Percentiles rank a stretch among this genome's conserved stretches.
phyloP scores from a whole-genome alignment of 306 rosid genomes.

The Cicer bijugum region DNA sequence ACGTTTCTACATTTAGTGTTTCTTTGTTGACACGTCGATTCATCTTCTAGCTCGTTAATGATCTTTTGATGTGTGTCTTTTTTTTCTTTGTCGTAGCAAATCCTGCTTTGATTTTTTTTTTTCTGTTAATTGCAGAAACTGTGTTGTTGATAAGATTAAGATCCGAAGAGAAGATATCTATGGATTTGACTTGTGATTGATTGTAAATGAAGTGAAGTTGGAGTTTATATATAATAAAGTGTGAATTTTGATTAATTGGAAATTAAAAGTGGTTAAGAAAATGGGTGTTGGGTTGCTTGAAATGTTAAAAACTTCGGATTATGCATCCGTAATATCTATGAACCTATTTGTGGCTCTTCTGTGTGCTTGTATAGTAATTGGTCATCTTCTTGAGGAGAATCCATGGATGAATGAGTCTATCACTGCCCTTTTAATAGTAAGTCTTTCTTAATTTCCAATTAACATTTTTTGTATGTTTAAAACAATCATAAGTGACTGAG shows the following conservation, averaged over 20 bases:
- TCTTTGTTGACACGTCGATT: slow-evolving; percentile 6
- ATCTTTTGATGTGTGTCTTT: neutral
- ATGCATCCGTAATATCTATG: slow-evolving; percentile 82
- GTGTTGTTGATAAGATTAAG: slow-evolving; percentile 36
- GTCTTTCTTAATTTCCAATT: slow-evolving; percentile 6
- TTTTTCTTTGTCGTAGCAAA: neutral
- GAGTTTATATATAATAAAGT: slow-evolving; percentile 14
- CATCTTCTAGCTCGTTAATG: neutral
- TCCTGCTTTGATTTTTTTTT: neutral
- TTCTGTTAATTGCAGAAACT: slow-evolving; percentile 51
- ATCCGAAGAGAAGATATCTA: slow-evolving; percentile 26
- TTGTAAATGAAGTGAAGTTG: slow-evolving; percentile 8
- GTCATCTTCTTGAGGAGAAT: slow-evolving; percentile 96
- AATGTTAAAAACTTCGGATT: slow-evolving; percentile 69
- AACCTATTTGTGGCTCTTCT: slow-evolving; percentile 89
- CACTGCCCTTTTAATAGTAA: slow-evolving; percentile 89
- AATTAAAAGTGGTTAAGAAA: slow-evolving; percentile 28
- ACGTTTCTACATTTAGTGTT: neutral
- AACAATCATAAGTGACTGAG: neutral
- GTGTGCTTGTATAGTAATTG: slow-evolving; percentile 91
- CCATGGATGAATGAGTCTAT: slow-evolving; percentile 93
- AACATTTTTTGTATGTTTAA: neutral
- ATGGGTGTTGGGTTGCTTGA: slow-evolving; percentile 63
- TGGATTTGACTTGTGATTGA: slow-evolving; percentile 39
- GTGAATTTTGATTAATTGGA: slow-evolving; percentile 4